Conservation (phyloP, 352 stramenopile genomes). For the Aphanomyces astaci region DNA sequence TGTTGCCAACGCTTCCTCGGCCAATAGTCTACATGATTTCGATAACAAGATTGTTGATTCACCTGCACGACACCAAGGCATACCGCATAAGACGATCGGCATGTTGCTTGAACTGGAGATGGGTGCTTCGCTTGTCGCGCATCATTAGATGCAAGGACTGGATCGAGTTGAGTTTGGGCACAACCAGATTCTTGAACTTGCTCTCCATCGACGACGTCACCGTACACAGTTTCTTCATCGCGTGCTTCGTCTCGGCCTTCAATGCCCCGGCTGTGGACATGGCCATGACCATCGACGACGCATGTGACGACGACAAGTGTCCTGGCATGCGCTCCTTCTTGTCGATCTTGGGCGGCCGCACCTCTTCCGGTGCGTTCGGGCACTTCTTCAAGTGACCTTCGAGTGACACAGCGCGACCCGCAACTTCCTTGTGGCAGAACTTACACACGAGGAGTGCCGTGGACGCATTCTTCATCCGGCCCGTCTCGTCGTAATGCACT, state of each 20-base stretch:
- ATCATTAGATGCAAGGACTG: conserved; percentile 58
- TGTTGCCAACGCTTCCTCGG: conserved; percentile 55
- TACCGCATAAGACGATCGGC: conserved; percentile 71
- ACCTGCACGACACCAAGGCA: not conserved
- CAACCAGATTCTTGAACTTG: conserved; percentile 51
- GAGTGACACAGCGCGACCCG: conserved; percentile 18
- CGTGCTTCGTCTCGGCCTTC: conserved; percentile 5
- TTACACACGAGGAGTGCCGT: conserved; percentile 21
- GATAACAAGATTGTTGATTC: not conserved
- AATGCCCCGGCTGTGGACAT: not conserved
- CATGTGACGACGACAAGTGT: not conserved
- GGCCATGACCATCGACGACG: not conserved
- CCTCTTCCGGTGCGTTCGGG: conserved; percentile 15
- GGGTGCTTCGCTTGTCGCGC: conserved; percentile 54
- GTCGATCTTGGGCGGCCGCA: conserved; percentile 9
- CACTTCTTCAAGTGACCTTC: conserved; percentile 21
- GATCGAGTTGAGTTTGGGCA: conserved; percentile 55
- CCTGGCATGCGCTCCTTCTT: not conserved
- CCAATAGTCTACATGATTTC: conserved; percentile 41
- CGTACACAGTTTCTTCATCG: conserved; percentile 8
- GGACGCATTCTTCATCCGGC: conserved; percentile 19
- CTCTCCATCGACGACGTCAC: conserved; percentile 31
- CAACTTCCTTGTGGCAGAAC: conserved; percentile 22
- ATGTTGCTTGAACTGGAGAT: conserved; percentile 69
- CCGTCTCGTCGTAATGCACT: conserved; percentile 15